A percentile compares a stretch with the other conserved stretches of the same genome.
These are phyloP conservation scores for Silene coronaria DNA, from an alignment of 179 eudicot species.

Conservation along the genomic window DNA sequence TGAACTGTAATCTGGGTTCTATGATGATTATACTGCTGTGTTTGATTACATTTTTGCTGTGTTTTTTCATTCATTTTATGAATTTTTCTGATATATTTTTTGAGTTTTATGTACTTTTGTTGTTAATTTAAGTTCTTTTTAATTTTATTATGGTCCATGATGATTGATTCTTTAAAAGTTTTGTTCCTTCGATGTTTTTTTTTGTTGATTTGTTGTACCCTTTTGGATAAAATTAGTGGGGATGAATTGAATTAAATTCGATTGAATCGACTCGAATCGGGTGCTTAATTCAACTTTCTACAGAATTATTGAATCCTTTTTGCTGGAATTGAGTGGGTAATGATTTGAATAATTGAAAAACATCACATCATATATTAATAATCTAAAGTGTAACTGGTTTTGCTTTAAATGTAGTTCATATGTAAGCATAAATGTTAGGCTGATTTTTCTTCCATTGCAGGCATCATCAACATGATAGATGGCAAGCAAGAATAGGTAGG, in stretches of 20 bases:
- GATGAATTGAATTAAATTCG: background rate
- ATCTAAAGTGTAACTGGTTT: background rate
- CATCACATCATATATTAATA: background rate
- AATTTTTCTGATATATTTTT: too few species aligned
- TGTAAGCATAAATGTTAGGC: constrained; percentile 19
- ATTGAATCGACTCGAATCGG: background rate
- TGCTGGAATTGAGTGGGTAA: too few species aligned
- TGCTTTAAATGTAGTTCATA: constrained; percentile 8
- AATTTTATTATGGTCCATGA: background rate
- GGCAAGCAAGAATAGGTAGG: constrained; percentile 86
- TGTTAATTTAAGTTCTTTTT: background rate
- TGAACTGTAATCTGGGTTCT: background rate
- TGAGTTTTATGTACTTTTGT: background rate
- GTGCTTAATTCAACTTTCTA: background rate
- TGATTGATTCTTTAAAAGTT: background rate
- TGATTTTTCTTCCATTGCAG: constrained; percentile 28
- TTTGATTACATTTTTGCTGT: background rate
- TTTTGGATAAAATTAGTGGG: background rate
- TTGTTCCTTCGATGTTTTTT: background rate
- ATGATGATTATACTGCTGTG: background rate
- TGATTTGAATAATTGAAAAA: background rate
- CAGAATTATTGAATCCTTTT: background rate
- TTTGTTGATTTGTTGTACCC: background rate
- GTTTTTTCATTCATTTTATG: background rate
- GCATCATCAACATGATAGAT: constrained; percentile 85